A percentile compares a stretch with the other conserved stretches of the same genome.
Evolutionary conservation across 2,329 filamentous ascomycete species (phyloP).

Genomic region (Scleromitrula shiraiana): DNA sequence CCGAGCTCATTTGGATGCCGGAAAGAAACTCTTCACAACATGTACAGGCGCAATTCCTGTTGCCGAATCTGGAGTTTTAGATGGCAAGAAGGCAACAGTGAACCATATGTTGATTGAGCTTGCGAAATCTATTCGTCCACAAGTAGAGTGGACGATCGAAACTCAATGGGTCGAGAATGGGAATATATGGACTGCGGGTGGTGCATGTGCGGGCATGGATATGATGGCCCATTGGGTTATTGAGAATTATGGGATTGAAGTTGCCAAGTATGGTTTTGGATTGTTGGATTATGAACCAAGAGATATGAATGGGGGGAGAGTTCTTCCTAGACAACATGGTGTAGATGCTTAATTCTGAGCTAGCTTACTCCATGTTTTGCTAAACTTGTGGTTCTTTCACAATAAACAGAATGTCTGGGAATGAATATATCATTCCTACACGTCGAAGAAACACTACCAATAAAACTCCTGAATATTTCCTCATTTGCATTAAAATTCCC

Average conservation of each 20-base stretch:
- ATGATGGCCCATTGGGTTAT: constrained; percentile 25
- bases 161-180: constrained; percentile 38
- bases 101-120: constrained; percentile 32
- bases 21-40: constrained; percentile 31
- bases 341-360: not conserved
- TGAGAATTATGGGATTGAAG: constrained; percentile 18
- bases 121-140: constrained; percentile 29
- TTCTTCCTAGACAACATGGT: constrained; percentile 11
- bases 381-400: no score
- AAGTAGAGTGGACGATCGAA: constrained; percentile 37
- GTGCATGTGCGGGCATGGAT: constrained; percentile 38
- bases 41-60: constrained; percentile 33
- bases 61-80: constrained; percentile 32
- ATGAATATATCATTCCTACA: no score
- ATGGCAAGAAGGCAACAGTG: constrained; percentile 36
- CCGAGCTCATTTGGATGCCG: constrained; percentile 30
- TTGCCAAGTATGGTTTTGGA: constrained; percentile 11
- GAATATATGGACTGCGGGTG: constrained; percentile 40
- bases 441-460: no score
- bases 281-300: constrained; percentile 23
- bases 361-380: no score
- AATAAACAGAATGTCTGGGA: no score
- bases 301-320: constrained; percentile 29
- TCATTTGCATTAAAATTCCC: no score
- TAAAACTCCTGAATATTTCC: no score